phyloP scores from a whole-genome alignment of 129 eudicot genomes.

The Arctium lappa region DNA sequence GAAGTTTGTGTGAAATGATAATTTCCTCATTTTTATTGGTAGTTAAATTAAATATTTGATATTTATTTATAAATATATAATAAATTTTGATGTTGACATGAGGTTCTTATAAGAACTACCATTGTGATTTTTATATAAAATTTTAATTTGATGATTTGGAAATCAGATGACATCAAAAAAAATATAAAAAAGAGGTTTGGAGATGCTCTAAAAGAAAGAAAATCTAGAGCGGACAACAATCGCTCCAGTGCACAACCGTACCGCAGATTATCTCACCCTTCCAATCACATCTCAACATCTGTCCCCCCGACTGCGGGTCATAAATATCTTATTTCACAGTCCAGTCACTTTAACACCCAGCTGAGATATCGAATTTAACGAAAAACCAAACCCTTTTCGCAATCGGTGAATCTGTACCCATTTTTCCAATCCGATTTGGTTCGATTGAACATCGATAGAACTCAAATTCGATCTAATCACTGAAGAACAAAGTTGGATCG shows the following conservation, averaged over 20 bases:
- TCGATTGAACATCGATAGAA: background rate
- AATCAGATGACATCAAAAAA: no score
- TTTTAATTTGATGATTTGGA: no score
- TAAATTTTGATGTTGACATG: no score
- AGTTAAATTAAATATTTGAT: no score
- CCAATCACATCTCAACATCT: background rate
- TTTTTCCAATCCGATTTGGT: background rate
- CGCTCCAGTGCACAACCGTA: conserved; percentile 15
- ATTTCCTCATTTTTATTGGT: no score
- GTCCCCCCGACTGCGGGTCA: background rate
- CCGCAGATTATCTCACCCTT: background rate
- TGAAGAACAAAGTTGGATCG: background rate
- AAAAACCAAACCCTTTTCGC: background rate
- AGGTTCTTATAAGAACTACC: no score
- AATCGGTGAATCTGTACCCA: background rate
- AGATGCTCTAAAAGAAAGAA: background rate
- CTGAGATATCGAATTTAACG: conserved; percentile 9
- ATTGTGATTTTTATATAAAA: no score
- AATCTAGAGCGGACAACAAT: background rate
- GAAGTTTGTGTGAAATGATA: no score
- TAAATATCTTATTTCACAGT: background rate
- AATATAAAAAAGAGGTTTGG: no score
- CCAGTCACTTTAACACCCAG: background rate
- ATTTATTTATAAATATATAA: no score
- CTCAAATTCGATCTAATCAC: background rate